A percentile compares a stretch with the other conserved stretches of the same genome.
phyloP scores from a whole-genome alignment of 371 early-diverging fungal genomes.

The Syncephalastrum contaminatum region DNA sequence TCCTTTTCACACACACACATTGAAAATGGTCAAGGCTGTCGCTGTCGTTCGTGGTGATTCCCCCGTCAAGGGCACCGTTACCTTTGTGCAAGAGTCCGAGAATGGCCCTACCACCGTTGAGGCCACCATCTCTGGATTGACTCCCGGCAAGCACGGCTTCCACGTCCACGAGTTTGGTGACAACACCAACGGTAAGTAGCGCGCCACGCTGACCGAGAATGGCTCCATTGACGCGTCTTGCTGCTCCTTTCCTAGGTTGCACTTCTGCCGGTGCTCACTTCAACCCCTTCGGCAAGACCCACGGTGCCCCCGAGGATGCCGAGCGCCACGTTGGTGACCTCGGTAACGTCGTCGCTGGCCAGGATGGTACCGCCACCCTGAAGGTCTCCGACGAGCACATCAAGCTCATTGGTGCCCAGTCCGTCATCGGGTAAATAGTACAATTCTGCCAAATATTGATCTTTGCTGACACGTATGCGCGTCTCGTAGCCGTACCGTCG shows the following conservation, averaged over 20 bases:
- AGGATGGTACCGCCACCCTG: constrained; percentile 60
- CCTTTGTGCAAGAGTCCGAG: constrained; percentile 73
- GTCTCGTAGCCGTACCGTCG: constrained; percentile 69
- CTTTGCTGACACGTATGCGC: neutral
- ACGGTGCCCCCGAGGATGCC: constrained; percentile 76
- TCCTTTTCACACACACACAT: constrained; percentile 3
- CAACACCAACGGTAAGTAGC: constrained; percentile 71
- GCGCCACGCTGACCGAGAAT: neutral
- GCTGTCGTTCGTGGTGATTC: constrained; percentile 66
- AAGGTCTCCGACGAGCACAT: constrained; percentile 63
- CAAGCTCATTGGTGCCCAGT: constrained; percentile 77
- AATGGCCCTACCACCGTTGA: constrained; percentile 59
- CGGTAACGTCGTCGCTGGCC: constrained; percentile 73
- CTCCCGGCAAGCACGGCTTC: constrained; percentile 90
- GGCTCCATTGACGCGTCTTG: constrained; percentile 7
- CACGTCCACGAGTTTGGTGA: constrained; percentile 87
- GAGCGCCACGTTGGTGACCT: constrained; percentile 90
- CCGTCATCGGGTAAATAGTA: constrained; percentile 67
- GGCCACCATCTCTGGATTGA: constrained; percentile 67
- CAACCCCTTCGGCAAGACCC: constrained; percentile 79
- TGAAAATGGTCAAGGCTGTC: constrained; percentile 74
- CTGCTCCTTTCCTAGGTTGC: constrained; percentile 49
- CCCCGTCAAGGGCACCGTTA: constrained; percentile 71
- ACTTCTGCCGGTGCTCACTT: constrained; percentile 83
- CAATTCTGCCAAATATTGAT: neutral